These are phyloP conservation scores for Hypoxylon sp. DNA, from an alignment of 2,329 filamentous ascomycete genomes.

Conservation along the genomic window DNA sequence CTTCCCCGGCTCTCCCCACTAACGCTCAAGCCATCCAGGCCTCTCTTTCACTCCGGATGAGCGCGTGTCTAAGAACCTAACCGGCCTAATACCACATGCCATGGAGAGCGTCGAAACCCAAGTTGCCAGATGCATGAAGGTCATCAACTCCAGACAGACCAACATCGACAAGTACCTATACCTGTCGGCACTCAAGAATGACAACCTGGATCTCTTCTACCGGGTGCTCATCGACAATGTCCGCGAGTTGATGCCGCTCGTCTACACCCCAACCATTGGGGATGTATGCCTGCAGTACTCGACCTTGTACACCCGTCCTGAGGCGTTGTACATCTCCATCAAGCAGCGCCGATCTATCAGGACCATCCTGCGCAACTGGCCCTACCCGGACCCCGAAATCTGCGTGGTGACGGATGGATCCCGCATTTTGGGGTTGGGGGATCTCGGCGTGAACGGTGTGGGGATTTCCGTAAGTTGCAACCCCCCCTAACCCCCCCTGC, in stretches of 20 bases:
- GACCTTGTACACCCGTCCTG: conserved; percentile 91
- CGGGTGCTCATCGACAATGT: conserved; percentile 80
- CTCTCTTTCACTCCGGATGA: conserved; percentile 72
- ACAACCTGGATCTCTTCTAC: conserved; percentile 85
- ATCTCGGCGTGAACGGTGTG: conserved; percentile 96
- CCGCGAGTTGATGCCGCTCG: conserved; percentile 80
- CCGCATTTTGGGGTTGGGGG: conserved; percentile 89
- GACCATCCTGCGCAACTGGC: conserved; percentile 93
- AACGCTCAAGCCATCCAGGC: conserved; percentile 52
- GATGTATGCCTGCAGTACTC: conserved; percentile 98
- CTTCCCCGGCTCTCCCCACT: conserved; percentile 18
- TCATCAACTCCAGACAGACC: conserved; percentile 74
- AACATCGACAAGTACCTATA: conserved; percentile 86
- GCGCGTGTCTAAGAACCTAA: conserved; percentile 70
- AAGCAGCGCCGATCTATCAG: conserved; percentile 91
- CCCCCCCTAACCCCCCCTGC: too few species aligned
- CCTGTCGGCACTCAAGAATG: conserved; percentile 76
- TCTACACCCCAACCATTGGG: conserved; percentile 91
- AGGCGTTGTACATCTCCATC: conserved; percentile 95
- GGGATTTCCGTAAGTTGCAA: conserved; percentile 88
- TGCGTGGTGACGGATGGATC: conserved; percentile 97
- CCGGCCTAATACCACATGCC: conserved; percentile 70
- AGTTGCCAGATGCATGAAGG: conserved; percentile 73
- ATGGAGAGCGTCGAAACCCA: conserved; percentile 69
- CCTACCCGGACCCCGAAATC: conserved; percentile 87